Conservation (phyloP, 495 filamentous ascomycete genomes). For the Penicillium crystallinum region DNA sequence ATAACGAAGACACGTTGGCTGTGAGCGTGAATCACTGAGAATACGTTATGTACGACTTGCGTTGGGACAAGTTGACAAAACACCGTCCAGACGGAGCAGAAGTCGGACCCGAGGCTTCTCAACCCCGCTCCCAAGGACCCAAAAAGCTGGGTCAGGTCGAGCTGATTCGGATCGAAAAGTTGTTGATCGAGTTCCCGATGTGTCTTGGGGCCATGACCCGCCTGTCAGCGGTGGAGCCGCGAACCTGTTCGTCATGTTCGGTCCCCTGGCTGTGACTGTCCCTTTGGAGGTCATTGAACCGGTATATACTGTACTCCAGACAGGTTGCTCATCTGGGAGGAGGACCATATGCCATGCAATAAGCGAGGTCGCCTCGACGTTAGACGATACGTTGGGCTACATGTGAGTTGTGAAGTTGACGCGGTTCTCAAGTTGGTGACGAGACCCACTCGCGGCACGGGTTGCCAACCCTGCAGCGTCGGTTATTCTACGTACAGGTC, state of each 20-base stretch:
- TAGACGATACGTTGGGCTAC: no score
- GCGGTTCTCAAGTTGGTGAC: no score
- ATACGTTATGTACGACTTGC: no score
- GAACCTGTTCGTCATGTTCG: not conserved
- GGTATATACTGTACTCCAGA: no score
- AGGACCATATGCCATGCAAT: not conserved
- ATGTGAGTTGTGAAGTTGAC: no score
- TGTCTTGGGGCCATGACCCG: not conserved
- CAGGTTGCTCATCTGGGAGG: not conserved
- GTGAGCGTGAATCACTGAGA: not conserved
- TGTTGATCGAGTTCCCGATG: conserved; percentile 7
- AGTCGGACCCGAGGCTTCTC: not conserved
- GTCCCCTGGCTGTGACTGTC: not conserved
- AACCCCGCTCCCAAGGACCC: not conserved
- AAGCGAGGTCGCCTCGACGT: not conserved
- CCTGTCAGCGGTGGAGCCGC: not conserved
- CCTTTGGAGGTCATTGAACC: not conserved
- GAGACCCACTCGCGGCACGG: not conserved
- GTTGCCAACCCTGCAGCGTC: not conserved
- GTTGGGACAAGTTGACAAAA: not conserved
- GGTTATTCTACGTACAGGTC: not conserved
- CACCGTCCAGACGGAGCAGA: not conserved
- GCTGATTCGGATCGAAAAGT: conserved; percentile 3
- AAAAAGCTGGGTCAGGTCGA: conserved; percentile 1
- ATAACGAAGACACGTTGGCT: not conserved